Percentiles rank a stretch among this genome's conserved stretches.
Evolutionary conservation across 148 eudicot species (phyloP).

Genomic region (Vaccinium darrowii): DNA sequence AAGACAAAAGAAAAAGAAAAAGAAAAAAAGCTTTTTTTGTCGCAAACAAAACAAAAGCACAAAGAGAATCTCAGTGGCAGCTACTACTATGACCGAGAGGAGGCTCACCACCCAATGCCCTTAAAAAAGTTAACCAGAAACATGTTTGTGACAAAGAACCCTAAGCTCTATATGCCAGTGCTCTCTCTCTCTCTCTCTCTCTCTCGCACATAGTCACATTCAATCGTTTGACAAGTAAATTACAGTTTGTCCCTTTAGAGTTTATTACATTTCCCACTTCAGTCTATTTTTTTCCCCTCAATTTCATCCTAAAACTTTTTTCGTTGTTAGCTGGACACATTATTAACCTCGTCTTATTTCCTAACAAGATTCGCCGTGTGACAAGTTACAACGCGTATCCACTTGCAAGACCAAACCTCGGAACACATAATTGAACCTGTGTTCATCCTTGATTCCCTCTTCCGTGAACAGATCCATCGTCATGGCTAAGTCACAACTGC

Average conservation of each 20-base stretch:
- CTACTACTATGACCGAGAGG: background rate
- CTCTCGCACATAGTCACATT: background rate
- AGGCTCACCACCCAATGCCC: constrained; percentile 14
- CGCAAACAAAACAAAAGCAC: constrained; percentile 11
- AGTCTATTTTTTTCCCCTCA: background rate
- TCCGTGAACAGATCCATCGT: no score
- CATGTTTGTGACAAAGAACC: background rate
- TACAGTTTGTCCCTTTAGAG: background rate
- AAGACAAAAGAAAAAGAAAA: no score
- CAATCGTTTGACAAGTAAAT: background rate
- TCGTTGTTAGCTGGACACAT: no score
- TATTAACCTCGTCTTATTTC: no score
- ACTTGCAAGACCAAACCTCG: no score
- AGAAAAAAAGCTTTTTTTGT: background rate
- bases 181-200: background rate
- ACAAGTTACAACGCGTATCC: no score
- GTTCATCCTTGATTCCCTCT: no score
- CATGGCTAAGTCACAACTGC: no score
- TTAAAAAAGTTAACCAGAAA: background rate
- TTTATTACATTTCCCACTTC: background rate
- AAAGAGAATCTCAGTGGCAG: background rate
- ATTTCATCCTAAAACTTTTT: no score
- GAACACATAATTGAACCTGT: no score
- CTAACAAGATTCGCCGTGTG: no score
- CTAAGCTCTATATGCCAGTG: constrained; percentile 8